These are phyloP conservation scores for Phialophora chinensis DNA, from an alignment of 2,329 filamentous ascomycete species.

Conservation along the genomic window DNA sequence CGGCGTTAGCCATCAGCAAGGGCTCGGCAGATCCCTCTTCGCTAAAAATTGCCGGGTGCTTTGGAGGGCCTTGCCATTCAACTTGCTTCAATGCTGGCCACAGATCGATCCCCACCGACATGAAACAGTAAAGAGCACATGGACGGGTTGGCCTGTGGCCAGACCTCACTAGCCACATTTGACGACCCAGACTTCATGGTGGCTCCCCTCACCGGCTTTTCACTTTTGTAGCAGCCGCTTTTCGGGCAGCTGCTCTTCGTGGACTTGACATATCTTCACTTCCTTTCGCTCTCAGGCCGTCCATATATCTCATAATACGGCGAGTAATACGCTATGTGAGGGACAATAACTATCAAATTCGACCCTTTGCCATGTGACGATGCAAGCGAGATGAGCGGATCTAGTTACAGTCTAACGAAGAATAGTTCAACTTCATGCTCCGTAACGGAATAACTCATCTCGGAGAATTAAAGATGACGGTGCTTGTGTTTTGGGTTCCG, in stretches of 20 bases:
- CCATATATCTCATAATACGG: not conserved
- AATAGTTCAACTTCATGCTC: not conserved
- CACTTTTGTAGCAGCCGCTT: not conserved
- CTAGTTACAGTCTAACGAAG: not conserved
- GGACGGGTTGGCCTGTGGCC: conserved; percentile 6
- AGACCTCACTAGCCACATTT: conserved; percentile 17
- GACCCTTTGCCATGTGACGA: not conserved
- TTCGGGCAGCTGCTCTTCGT: not conserved
- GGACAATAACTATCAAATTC: not conserved
- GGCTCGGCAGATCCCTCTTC: conserved; percentile 22
- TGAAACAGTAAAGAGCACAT: conserved; percentile 14
- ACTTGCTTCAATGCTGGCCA: not conserved
- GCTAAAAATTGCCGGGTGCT: conserved; percentile 15
- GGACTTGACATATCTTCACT: not conserved
- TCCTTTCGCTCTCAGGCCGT: not conserved
- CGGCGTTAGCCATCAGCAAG: conserved; percentile 12
- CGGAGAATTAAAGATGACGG: conserved; percentile 13
- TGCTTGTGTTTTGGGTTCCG: not conserved
- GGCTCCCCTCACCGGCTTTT: not conserved
- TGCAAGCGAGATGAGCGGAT: conserved; percentile 9
- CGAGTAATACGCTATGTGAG: not conserved
- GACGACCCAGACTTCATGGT: not conserved
- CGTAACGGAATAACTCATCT: not conserved
- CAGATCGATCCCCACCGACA: conserved; percentile 8
- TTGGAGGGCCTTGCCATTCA: conserved; percentile 6